A percentile compares a stretch with the other conserved stretches of the same genome.
phyloP scores from a whole-genome alignment of 176 grass and related monocot genomes.

The Canna indica region DNA sequence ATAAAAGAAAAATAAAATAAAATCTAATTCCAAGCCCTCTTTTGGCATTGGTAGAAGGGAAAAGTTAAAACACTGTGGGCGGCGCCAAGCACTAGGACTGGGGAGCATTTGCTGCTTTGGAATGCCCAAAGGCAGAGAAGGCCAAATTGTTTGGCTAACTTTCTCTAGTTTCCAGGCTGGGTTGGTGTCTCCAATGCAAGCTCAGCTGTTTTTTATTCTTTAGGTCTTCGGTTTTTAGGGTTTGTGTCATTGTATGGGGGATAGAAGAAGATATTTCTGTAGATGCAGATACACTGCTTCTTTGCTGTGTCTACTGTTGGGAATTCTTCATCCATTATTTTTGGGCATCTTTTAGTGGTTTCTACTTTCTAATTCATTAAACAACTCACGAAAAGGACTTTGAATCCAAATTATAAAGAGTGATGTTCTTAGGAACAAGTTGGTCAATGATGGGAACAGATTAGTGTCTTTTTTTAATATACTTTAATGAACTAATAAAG shows the following conservation, averaged over 20 bases:
- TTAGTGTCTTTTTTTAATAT: background rate
- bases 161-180: slow-evolving; percentile 3
- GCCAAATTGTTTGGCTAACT: background rate
- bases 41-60: background rate
- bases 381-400: background rate
- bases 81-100: background rate
- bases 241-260: background rate
- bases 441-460: background rate
- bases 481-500: background rate
- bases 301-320: background rate
- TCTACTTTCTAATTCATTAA: background rate
- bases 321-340: background rate
- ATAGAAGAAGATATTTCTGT: too few relatives aligned
- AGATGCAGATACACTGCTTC: background rate
- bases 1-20: too few relatives aligned
- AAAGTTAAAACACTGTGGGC: background rate
- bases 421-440: background rate
- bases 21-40: background rate
- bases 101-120: background rate
- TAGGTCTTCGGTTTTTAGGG: background rate
- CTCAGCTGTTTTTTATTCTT: background rate
- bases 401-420: background rate
- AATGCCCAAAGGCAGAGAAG: background rate
- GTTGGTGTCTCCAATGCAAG: slow-evolving; percentile 1
- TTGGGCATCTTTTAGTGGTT: background rate